Conservation (phyloP, 2,329 filamentous ascomycete species). For the Trichoderma harzianum region DNA sequence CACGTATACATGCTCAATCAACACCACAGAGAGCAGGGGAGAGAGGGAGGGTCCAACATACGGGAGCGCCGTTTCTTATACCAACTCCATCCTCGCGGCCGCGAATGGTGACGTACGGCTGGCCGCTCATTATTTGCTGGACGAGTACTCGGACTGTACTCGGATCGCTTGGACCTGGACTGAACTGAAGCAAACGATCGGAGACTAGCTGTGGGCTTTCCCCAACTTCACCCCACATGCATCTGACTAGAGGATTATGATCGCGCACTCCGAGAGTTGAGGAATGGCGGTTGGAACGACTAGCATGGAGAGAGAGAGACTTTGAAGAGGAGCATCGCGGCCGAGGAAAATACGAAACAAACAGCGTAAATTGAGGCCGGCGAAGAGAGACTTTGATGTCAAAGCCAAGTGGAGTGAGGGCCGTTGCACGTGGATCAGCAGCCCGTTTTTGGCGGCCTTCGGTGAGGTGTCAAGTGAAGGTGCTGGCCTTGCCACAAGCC, state of each 20-base stretch:
- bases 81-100: conserved; percentile 45
- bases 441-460: conserved; percentile 7
- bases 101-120: conserved; percentile 53
- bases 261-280: neutral
- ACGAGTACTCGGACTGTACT: too few species aligned
- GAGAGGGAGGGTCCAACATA: conserved; percentile 21
- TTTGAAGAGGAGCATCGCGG: neutral
- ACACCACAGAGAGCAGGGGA: neutral
- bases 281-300: neutral
- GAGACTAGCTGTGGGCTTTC: conserved; percentile 3
- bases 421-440: conserved; percentile 9
- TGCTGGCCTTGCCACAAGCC: neutral
- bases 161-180: neutral
- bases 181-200: neutral
- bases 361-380: neutral
- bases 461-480: conserved; percentile 7
- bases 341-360: neutral
- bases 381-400: conserved; percentile 1
- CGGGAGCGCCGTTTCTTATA: conserved; percentile 47
- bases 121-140: conserved; percentile 36
- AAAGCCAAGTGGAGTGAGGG: conserved; percentile 6
- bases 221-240: conserved; percentile 12
- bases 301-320: conserved; percentile 2
- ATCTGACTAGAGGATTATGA: neutral
- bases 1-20: neutral